Evolutionary conservation across 306 rosid species (phyloP).

Genomic region (Trifolium subterraneum): DNA sequence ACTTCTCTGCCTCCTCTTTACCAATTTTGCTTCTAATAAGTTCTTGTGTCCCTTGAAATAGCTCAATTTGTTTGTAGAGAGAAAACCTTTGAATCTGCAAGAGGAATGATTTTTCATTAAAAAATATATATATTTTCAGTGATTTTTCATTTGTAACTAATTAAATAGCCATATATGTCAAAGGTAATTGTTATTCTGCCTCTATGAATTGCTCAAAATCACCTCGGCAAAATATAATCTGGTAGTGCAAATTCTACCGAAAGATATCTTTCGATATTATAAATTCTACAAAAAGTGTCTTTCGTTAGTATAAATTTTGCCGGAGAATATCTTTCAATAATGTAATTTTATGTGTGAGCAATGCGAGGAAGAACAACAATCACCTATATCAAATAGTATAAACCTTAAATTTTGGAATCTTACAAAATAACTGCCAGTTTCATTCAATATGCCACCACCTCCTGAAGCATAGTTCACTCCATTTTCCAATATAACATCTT

Average conservation of each 20-base stretch:
- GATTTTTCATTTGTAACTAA: background rate
- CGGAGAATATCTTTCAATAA: too few relatives aligned
- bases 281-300: too few relatives aligned
- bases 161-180: background rate
- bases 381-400: background rate
- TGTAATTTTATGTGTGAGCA: too few relatives aligned
- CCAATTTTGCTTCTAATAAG: conserved; percentile 70
- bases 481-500: conserved; percentile 70
- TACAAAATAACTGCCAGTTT: conserved; percentile 85
- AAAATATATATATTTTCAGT: background rate
- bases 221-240: too few relatives aligned
- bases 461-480: conserved; percentile 97
- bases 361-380: too few relatives aligned
- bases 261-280: too few relatives aligned
- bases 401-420: conserved; percentile 41
- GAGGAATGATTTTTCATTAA: background rate
- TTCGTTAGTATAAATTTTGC: too few relatives aligned
- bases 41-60: conserved; percentile 69
- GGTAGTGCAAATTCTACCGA: too few relatives aligned
- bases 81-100: conserved; percentile 85
- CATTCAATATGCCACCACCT: conserved; percentile 91
- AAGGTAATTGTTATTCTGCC: too few relatives aligned
- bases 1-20: conserved; percentile 58
- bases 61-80: conserved; percentile 75
- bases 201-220: too few relatives aligned